A percentile compares a stretch with the other conserved stretches of the same genome.
Evolutionary conservation across 2,329 filamentous ascomycete species (phyloP).

Genomic region (Scleromitrula shiraiana): DNA sequence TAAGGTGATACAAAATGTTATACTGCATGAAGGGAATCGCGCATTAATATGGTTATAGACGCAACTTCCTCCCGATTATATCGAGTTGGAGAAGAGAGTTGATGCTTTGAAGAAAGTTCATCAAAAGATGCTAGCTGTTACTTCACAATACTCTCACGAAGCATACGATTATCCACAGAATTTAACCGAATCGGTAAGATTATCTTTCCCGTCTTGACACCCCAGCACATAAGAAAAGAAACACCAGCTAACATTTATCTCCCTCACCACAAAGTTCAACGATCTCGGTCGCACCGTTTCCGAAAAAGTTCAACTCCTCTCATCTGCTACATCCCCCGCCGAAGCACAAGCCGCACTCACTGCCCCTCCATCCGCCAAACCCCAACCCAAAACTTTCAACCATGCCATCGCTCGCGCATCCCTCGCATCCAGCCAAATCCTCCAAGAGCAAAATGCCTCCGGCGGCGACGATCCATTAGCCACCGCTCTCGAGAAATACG

Average conservation of each 20-base stretch:
- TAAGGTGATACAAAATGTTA: constrained; percentile 50
- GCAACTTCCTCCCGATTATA: constrained; percentile 92
- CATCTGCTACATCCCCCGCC: constrained; percentile 73
- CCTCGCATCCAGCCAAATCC: constrained; percentile 74
- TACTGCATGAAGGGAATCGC: background rate
- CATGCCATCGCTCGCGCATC: constrained; percentile 91
- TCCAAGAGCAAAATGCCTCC: constrained; percentile 76
- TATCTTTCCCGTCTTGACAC: background rate
- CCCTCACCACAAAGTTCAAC: constrained; percentile 48
- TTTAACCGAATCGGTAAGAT: constrained; percentile 44
- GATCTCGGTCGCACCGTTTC: constrained; percentile 92
- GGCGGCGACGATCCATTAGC: constrained; percentile 81
- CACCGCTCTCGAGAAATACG: constrained; percentile 90
- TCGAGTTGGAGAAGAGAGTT: constrained; percentile 96
- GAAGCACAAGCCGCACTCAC: constrained; percentile 93
- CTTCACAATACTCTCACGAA: constrained; percentile 88
- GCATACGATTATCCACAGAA: constrained; percentile 92
- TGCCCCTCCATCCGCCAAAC: constrained; percentile 76
- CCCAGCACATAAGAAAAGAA: background rate
- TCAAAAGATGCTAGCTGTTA: constrained; percentile 94
- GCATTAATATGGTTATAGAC: constrained; percentile 50
- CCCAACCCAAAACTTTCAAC: constrained; percentile 96
- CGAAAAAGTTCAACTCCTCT: constrained; percentile 89
- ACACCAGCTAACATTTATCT: background rate
- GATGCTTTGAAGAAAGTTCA: constrained; percentile 96